phyloP scores from a whole-genome alignment of 208 protist genomes.

The Leishmania major region DNA sequence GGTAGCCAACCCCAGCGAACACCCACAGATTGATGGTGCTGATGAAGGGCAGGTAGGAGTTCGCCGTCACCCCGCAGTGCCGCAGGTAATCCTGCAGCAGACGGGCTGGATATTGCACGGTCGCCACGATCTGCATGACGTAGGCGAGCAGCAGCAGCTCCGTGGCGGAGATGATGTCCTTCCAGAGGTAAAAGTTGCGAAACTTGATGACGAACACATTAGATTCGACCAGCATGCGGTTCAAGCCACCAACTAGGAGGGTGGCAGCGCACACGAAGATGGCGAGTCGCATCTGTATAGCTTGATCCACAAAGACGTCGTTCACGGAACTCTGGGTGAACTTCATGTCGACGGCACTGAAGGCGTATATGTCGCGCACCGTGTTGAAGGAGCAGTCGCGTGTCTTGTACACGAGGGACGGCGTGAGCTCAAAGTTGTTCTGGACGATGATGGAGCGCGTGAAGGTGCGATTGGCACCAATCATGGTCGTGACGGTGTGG shows the following conservation, averaged over 20 bases:
- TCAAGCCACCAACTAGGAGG: constrained; percentile 52
- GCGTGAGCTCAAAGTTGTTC: constrained; percentile 43
- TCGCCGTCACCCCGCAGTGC: constrained; percentile 42
- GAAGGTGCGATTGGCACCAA: constrained; percentile 56
- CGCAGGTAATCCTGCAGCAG: constrained; percentile 65
- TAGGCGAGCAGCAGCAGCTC: constrained; percentile 68
- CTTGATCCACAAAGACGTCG: constrained; percentile 76
- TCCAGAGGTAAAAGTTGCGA: constrained; percentile 76
- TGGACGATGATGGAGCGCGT: constrained; percentile 40
- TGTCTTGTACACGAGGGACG: constrained; percentile 51
- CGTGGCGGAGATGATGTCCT: constrained; percentile 69
- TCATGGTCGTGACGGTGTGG: constrained; percentile 48
- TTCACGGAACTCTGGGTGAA: constrained; percentile 41
- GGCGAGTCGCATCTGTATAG: constrained; percentile 62
- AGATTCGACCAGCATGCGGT: constrained; percentile 53
- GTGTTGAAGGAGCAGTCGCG: constrained; percentile 45
- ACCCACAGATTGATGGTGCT: constrained; percentile 49
- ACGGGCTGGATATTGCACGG: constrained; percentile 30
- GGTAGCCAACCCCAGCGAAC: constrained; percentile 54
- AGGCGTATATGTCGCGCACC: constrained; percentile 61
- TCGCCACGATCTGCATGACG: constrained; percentile 45
- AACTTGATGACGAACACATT: constrained; percentile 69
- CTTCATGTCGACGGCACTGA: constrained; percentile 43
- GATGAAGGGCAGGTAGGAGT: constrained; percentile 61
- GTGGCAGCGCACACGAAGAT: constrained; percentile 61